phyloP scores from a whole-genome alignment of 371 early-diverging fungal species.

The Smittium culicis region DNA sequence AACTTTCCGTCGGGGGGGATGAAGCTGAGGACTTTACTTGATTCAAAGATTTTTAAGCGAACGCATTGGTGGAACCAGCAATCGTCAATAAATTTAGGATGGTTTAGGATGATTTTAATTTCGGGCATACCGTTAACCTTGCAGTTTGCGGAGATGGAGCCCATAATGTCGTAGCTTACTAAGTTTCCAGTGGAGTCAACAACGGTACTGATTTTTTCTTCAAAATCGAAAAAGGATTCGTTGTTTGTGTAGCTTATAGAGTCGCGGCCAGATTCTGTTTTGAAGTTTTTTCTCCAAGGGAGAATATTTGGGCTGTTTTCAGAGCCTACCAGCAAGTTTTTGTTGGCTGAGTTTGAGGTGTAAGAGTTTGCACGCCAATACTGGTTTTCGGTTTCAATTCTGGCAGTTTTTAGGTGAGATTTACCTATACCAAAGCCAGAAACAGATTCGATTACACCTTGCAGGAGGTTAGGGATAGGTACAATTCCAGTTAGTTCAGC shows the following conservation, averaged over 20 bases:
- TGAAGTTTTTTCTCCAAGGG: neutral
- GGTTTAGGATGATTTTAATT: constrained; percentile 54
- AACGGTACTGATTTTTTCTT: constrained; percentile 76
- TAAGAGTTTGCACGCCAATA: neutral
- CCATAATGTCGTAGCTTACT: constrained; percentile 63
- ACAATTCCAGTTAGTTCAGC: constrained; percentile 72
- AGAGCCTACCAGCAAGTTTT: neutral
- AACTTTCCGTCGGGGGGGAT: constrained; percentile 89
- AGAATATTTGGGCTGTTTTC: neutral
- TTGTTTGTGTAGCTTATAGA: constrained; percentile 82
- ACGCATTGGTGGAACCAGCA: constrained; percentile 84
- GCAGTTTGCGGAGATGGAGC: constrained; percentile 58
- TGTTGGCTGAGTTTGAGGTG: no score
- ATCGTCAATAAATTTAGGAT: constrained; percentile 60
- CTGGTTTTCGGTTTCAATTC: constrained; percentile 43
- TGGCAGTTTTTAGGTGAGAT: constrained; percentile 36
- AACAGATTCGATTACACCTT: constrained; percentile 71
- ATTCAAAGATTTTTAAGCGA: constrained; percentile 59
- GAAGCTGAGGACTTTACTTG: constrained; percentile 67
- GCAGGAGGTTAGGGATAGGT: constrained; percentile 72
- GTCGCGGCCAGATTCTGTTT: constrained; percentile 56
- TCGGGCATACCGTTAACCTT: constrained; percentile 83
- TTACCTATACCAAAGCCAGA: constrained; percentile 40
- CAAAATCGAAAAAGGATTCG: constrained; percentile 83
- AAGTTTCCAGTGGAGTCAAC: constrained; percentile 57